Evolutionary conservation across 768 basidiomycete species (phyloP), one percentile per base, ranked within the genome.

Genomic region (Inosperma sp.): DNA sequence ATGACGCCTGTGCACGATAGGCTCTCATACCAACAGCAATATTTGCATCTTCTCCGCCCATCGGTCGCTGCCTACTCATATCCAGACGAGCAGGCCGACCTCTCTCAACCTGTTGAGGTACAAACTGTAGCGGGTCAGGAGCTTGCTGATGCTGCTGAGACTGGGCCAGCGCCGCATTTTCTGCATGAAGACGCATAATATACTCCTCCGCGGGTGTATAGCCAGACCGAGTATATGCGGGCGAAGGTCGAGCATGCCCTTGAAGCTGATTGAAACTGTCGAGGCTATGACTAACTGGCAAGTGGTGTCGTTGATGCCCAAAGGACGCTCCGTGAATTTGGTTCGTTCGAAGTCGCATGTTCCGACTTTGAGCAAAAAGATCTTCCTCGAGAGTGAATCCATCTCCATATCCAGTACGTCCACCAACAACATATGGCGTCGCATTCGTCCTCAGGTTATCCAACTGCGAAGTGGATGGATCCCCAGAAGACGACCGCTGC

Each of bases 151-250:
- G 57, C 23, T 57, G 55, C 13, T 55, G 57, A 10, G 54, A 47
- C 9, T 51, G 51, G 10, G 51, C 51, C 7, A 61, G 46, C 7
- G 59, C 56, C 22, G 64, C 53, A 12, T 60, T 63, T 51, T 75
- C 69, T 3, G 72, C 63, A 65, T 75, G 70, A 65, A 82, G 54
- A 65, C 81, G 82, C 61, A 88, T 76, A 43, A 87, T 80, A 54
- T 79, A 76, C 63, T 84, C 80, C 61, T 88, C 86, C 0, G 84
- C 72, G 2, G 83, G 72, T 0, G 86, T 88, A 55, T 81, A 88
- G 2, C 85, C 85, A 1, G 77, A 58, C 21, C 62, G 49, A 21
- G 64, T 63, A 25, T 65, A 64, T 5, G 49, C 64, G 13, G 63
- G 61, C 2, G 59, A 53, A 23, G 61, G 48, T n/a, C 62, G 65